Base-by-base conservation (phyloP, 2,329 filamentous ascomycete genomes). In the Neofusicoccum kwambonambiense region DNA sequence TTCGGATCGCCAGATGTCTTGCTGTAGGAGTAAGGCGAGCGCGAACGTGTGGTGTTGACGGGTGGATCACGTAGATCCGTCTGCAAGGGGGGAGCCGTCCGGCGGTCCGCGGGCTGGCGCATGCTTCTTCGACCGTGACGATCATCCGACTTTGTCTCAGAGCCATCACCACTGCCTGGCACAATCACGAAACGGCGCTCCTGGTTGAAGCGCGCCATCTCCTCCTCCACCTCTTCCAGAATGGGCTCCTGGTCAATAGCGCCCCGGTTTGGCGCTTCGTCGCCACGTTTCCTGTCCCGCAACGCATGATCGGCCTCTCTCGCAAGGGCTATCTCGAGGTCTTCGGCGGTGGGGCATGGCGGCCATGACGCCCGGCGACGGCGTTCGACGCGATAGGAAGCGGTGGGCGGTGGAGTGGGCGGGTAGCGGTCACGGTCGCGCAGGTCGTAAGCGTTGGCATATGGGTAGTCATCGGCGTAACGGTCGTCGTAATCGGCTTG, bases 191-290 rank as follows among this genome's bases (percentile, higher is more conserved):
- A 91, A 44, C 89, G 85, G 42, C 86, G 83, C 73, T 92, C 89
- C 4, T 83, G 82, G 68, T 87, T 87, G 47, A 54, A 65, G 44
- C 44, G 41, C 35, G 65, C 61, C 64, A 75, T 74, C 41, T 73
- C 74, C 51, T 80, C 75, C n/a, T 60, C 45, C 13, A 90, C 84
- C 64, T 89, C 87, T 64, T 89, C 77, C 27, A 93, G 80, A 56
- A 93, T 80, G 12, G 87, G 87, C 31, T 87, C 78, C 71, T 93
- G 90, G 61, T 93, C 89, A 65, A 89, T 76, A 5, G 85, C 84
- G 44, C 90, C 90, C 64, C 85, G 85, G 65, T 84, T 83, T 57
- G 82, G 37, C 34, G 85, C 82, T 65, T 89, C 86, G 68, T 89
- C 88, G 63, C 73, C 64, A 79, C 81, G 62, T 68, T 70, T 49